phyloP scores from a whole-genome alignment of 768 basidiomycete species.

The Paxillus ammoniavirescens region DNA sequence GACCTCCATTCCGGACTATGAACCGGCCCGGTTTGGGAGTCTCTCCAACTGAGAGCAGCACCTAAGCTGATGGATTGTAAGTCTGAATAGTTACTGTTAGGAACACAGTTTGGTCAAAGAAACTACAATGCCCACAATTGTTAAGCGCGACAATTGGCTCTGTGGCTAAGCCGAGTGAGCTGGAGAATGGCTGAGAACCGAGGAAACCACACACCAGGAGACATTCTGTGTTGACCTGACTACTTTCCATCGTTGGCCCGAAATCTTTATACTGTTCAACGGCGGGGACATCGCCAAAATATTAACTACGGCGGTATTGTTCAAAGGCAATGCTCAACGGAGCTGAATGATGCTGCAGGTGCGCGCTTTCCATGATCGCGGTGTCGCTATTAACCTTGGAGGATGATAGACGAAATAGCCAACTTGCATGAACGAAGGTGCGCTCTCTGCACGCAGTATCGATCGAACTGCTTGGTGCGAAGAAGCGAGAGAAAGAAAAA shows the following conservation, averaged over 20 bases:
- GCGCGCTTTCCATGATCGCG: conserved; percentile 29
- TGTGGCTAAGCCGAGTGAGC: conserved; percentile 21
- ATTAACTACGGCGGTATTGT: conserved; percentile 26
- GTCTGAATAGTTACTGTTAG: conserved; percentile 36
- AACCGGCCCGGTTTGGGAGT: conserved; percentile 41
- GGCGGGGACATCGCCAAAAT: conserved; percentile 16
- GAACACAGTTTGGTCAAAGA: not conserved
- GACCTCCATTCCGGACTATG: conserved; percentile 54
- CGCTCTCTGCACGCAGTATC: conserved; percentile 32
- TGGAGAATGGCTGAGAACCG: not conserved
- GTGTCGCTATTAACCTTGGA: conserved; percentile 24
- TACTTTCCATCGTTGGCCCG: conserved; percentile 12
- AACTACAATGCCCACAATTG: conserved; percentile 34
- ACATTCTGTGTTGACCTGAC: conserved; percentile 21
- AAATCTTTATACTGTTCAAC: conserved; percentile 27
- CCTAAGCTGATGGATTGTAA: conserved; percentile 47
- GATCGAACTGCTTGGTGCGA: conserved; percentile 33
- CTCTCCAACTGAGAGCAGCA: conserved; percentile 54
- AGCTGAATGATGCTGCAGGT: conserved; percentile 20
- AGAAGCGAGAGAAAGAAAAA: conserved; percentile 30
- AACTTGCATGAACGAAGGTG: conserved; percentile 31
- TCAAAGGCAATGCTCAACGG: conserved; percentile 29
- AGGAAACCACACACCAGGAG: conserved; percentile 13
- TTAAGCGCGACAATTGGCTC: conserved; percentile 36
- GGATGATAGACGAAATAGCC: conserved; percentile 27